phyloP scores from a whole-genome alignment of 202 grass and related monocot species.

The Eragrostis tef region DNA sequence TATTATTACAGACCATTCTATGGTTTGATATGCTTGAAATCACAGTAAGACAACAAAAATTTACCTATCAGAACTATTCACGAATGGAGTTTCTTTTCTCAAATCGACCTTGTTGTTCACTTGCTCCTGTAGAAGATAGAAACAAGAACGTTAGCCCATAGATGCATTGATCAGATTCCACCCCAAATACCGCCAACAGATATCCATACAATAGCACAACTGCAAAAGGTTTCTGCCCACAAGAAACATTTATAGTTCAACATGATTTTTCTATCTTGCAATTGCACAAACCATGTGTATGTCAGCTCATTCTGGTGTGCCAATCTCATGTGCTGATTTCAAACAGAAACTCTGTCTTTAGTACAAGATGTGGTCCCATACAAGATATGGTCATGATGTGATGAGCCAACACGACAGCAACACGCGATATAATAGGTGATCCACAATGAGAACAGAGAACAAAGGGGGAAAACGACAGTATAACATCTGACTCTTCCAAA shows the following conservation, averaged over 20 bases:
- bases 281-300: conserved; percentile 5
- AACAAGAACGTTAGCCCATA: conserved; percentile 26
- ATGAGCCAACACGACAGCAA: conserved; percentile 34
- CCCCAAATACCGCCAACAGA: conserved; percentile 10
- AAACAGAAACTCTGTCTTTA: conserved; percentile 23
- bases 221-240: conserved; percentile 31
- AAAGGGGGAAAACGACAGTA: conserved; percentile 25
- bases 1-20: conserved; percentile 9
- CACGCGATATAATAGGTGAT: conserved; percentile 37
- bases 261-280: conserved; percentile 9
- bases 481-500: conserved; percentile 24
- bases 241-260: conserved; percentile 11
- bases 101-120: conserved; percentile 1
- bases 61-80: conserved; percentile 55
- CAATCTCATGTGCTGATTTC: conserved; percentile 29
- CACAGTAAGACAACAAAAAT: conserved; percentile 23
- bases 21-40: conserved; percentile 49
- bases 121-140: conserved; percentile 47
- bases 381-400: conserved; percentile 37
- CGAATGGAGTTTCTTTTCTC: conserved; percentile 36
- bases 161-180: neutral
- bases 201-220: neutral
- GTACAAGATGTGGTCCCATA: conserved; percentile 35
- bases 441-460: conserved; percentile 35
- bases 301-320: neutral